phyloP scores from a whole-genome alignment of 148 eudicot species.

The Dianthus caryophyllus region DNA sequence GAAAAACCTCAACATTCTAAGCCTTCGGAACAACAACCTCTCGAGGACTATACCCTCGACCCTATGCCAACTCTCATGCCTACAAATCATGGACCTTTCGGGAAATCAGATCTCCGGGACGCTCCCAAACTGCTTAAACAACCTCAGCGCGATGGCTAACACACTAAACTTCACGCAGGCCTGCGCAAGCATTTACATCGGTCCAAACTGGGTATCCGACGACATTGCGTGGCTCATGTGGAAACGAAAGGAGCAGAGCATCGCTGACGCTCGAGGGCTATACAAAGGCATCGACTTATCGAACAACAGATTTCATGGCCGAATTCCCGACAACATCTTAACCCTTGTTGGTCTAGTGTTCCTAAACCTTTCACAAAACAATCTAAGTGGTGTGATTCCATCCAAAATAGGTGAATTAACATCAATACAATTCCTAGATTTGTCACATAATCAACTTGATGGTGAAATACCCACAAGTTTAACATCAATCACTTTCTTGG shows the following conservation, averaged over 20 bases:
- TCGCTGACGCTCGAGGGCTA: not conserved
- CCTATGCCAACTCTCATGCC: not conserved
- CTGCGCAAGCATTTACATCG: too few relatives aligned
- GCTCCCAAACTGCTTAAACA: slow-evolving; percentile 2
- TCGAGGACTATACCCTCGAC: slow-evolving; percentile 11
- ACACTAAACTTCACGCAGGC: not conserved
- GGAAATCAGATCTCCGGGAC: slow-evolving; percentile 1
- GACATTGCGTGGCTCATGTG: not conserved
- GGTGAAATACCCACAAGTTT: slow-evolving; percentile 4
- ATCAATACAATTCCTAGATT: not conserved
- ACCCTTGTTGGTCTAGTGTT: not conserved
- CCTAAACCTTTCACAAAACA: slow-evolving; percentile 8
- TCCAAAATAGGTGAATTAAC: not conserved
- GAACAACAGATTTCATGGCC: not conserved
- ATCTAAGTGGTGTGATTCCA: slow-evolving; percentile 2
- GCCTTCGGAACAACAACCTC: not conserved
- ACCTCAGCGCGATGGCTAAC: slow-evolving; percentile 4
- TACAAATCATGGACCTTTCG: slow-evolving; percentile 19
- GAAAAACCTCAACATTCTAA: too few relatives aligned
- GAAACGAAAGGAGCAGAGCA: not conserved
- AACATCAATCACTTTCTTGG: not conserved
- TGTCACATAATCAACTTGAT: not conserved
- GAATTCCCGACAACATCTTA: not conserved
- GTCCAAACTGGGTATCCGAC: too few relatives aligned
- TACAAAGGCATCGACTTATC: not conserved